Percentiles rank a stretch among this genome's conserved stretches.
Evolutionary conservation across 805 yeast genomes (phyloP).

Genomic region (Candida golubevii): DNA sequence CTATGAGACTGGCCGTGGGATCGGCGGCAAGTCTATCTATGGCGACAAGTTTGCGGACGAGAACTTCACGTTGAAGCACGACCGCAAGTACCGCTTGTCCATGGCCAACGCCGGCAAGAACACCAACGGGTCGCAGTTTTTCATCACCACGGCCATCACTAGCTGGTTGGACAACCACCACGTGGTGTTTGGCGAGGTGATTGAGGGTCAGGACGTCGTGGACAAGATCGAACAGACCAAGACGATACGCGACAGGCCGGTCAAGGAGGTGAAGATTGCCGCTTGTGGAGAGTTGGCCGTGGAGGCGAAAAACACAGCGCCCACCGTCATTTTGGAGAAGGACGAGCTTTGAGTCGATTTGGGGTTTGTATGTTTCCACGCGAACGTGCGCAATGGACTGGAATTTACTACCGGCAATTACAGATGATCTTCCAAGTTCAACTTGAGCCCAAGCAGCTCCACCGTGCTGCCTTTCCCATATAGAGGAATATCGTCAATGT

Average conservation of each 20-base stretch:
- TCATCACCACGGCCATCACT: conserved; percentile 87
- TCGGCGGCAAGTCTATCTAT: conserved; percentile 79
- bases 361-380: no score
- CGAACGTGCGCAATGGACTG: no score
- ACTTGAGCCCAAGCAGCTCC: conserved; percentile 30
- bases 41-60: conserved; percentile 76
- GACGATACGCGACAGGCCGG: conserved; percentile 71
- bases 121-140: conserved; percentile 91
- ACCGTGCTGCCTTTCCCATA: conserved; percentile 38
- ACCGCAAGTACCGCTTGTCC: conserved; percentile 62
- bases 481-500: conserved; percentile 36
- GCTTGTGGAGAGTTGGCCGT: conserved; percentile 65
- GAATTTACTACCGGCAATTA: neutral
- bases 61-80: conserved; percentile 65
- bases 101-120: conserved; percentile 79
- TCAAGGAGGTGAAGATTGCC: conserved; percentile 56
- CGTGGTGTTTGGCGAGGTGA: conserved; percentile 94
- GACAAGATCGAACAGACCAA: conserved; percentile 66
- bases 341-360: conserved; percentile 26
- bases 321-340: conserved; percentile 5
- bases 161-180: conserved; percentile 91
- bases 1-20: conserved; percentile 64
- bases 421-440: conserved; percentile 19
- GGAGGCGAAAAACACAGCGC: conserved; percentile 14
- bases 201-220: conserved; percentile 86